Percentiles rank a stretch among this genome's conserved stretches.
Conservation (phyloP, 2,329 filamentous ascomycete species). For the Aspergillus bombycis region DNA sequence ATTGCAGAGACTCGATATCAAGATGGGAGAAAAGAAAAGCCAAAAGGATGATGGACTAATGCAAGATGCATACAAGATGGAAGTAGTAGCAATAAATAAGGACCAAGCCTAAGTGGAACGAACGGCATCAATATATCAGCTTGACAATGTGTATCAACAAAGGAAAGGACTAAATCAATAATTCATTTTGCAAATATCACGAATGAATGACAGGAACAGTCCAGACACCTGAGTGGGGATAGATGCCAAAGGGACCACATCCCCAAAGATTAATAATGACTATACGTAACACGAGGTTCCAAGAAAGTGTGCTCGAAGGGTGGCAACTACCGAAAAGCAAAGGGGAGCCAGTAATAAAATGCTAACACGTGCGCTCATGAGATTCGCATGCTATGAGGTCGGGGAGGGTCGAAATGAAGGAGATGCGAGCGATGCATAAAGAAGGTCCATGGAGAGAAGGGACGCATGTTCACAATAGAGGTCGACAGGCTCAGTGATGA, state of each 20-base stretch:
- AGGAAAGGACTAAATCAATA: conserved; percentile 22
- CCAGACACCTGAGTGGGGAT: conserved; percentile 18
- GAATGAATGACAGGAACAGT: conserved; percentile 20
- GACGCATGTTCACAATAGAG: neutral
- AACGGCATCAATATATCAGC: conserved; percentile 18
- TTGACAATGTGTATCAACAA: conserved; percentile 24
- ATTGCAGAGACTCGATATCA: conserved; percentile 8
- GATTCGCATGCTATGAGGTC: conserved; percentile 15
- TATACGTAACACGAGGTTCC: conserved; percentile 6
- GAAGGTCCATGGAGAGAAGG: conserved; percentile 7
- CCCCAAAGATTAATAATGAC: conserved; percentile 16
- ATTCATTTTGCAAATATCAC: conserved; percentile 21
- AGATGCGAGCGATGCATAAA: conserved; percentile 18
- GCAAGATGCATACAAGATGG: conserved; percentile 18
- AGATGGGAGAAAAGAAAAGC: conserved; percentile 10
- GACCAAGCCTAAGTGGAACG: conserved; percentile 21
- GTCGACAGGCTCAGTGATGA: conserved; percentile 31
- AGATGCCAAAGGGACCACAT: conserved; percentile 12
- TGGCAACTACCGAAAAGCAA: conserved; percentile 4
- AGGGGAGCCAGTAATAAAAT: conserved; percentile 8
- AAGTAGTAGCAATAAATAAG: conserved; percentile 10
- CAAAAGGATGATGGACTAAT: neutral
- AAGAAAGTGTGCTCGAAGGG: neutral
- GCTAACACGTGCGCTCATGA: conserved; percentile 17
- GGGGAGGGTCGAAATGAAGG: conserved; percentile 3